Base-by-base conservation (phyloP, 495 filamentous ascomycete species). In the Neurospora africana region DNA sequence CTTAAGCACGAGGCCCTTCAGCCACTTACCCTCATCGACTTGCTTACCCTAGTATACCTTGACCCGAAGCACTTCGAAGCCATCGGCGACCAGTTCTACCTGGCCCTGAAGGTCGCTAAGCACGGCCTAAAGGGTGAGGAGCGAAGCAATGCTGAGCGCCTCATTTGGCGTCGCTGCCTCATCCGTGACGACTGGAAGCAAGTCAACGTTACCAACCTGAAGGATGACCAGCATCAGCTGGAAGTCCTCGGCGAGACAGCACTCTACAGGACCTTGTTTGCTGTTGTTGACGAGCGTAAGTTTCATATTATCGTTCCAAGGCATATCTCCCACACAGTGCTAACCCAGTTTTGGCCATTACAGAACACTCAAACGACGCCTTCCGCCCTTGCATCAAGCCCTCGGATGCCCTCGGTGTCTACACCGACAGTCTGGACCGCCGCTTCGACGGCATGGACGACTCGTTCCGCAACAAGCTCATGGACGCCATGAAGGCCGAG, bases 161-260 rank as follows among this genome's bases (percentile, higher is more conserved):
- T 95, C 36, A 90, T 97, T 70, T 97, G 94, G 93, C 89, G 93
- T 74, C 88, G 94, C 43, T 92, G 91, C 76, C 89, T 90, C 73
- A 86, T 93, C 69, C 87, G 87, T 65, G 92, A 97, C 76, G 87
- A 97, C 77, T 97, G 93, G 91, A 84, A 84, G 67, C 79, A 75
- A 35, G 82, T 91, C 74, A 88, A 88, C 74, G 81, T 84, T 69
- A 87, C 86, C n/a, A 82, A 84, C 68, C 74, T 84, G 61, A 86
- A 87, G 74, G 80, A 82, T 33, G 88, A 88, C 70, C 73, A 75
- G 17, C 79, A 87, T 68, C 78, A 87, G 19, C 75, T 83, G 19
- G 77, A 80, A 23, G 74, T 81, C 9, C 77, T 90, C 13, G 78
- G 79, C n/a, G 77, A 82, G 36, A 89, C 88, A 7, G 76, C 83